phyloP scores from a whole-genome alignment of 495 filamentous ascomycete genomes.

The Coniosporium apollinis region DNA sequence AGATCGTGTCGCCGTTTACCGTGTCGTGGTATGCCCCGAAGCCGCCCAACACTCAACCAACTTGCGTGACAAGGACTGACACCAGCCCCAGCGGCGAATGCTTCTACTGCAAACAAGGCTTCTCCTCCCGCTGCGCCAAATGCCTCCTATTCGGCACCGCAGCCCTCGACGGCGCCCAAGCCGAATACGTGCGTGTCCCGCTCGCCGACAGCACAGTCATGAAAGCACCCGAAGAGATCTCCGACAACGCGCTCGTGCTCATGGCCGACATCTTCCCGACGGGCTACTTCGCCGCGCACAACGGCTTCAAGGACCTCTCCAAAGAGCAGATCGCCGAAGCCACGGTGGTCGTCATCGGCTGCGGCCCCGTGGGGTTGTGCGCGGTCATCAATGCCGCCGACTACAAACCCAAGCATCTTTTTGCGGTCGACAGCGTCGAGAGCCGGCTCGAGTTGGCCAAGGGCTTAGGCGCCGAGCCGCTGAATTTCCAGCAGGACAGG shows the following conservation, averaged over 20 bases:
- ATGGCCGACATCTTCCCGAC: conserved; percentile 81
- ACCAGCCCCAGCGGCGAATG: conserved; percentile 44
- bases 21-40: conserved; percentile 51
- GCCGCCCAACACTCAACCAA: not conserved
- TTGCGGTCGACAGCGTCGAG: conserved; percentile 73
- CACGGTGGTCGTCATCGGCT: conserved; percentile 70
- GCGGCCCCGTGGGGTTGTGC: conserved; percentile 62
- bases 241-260: conserved; percentile 65
- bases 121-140: conserved; percentile 70
- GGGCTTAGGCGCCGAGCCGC: conserved; percentile 66
- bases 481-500: conserved; percentile 60
- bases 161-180: conserved; percentile 70
- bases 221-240: conserved; percentile 56
- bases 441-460: conserved; percentile 62
- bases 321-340: conserved; percentile 46
- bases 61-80: too few relatives aligned
- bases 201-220: conserved; percentile 70
- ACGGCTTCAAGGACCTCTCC: conserved; percentile 55
- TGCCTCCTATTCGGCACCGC: conserved; percentile 57
- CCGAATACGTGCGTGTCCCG: conserved; percentile 78
- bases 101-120: conserved; percentile 78
- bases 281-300: conserved; percentile 76
- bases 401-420: conserved; percentile 60
- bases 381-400: conserved; percentile 72
- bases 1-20: conserved; percentile 52